Evolutionary conservation across 441 rosid species (phyloP).

Genomic region (Gossypium lobatum): DNA sequence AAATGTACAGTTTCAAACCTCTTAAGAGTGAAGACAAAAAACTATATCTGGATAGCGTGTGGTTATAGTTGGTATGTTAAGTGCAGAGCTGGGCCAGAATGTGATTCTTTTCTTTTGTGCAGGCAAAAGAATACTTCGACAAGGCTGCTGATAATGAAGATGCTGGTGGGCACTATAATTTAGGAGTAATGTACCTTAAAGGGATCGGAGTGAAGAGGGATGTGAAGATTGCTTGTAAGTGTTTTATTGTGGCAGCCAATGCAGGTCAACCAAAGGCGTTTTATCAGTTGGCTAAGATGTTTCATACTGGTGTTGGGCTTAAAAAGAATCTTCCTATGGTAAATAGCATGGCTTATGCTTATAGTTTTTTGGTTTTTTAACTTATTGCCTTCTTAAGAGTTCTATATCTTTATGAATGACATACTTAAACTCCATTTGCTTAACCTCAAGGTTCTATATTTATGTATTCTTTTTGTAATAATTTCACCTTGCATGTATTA

Average conservation of each 20-base stretch:
- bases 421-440: neutral
- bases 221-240: slow-evolving; percentile 67
- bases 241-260: slow-evolving; percentile 81
- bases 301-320: slow-evolving; percentile 92
- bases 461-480: neutral
- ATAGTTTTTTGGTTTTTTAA: slow-evolving; percentile 2
- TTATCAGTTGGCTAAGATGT: slow-evolving; percentile 98
- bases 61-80: neutral
- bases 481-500: neutral
- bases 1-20: neutral
- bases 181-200: slow-evolving; percentile 85
- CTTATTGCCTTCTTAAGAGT: neutral
- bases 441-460: neutral
- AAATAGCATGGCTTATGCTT: slow-evolving; percentile 16
- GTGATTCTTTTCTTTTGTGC: slow-evolving; percentile 16
- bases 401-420: neutral
- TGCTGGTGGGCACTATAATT: slow-evolving; percentile 89
- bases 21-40: neutral
- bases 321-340: slow-evolving; percentile 76
- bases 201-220: slow-evolving; percentile 89
- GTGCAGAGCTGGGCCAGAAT: neutral
- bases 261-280: slow-evolving; percentile 95
- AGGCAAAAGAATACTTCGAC: slow-evolving; percentile 96
- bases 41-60: neutral
- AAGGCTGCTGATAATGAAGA: slow-evolving; percentile 78